Evolutionary conservation across 768 basidiomycete species (phyloP), one percentile per base, ranked within the genome.

Genomic region (Sistotremastrum suecicum): DNA sequence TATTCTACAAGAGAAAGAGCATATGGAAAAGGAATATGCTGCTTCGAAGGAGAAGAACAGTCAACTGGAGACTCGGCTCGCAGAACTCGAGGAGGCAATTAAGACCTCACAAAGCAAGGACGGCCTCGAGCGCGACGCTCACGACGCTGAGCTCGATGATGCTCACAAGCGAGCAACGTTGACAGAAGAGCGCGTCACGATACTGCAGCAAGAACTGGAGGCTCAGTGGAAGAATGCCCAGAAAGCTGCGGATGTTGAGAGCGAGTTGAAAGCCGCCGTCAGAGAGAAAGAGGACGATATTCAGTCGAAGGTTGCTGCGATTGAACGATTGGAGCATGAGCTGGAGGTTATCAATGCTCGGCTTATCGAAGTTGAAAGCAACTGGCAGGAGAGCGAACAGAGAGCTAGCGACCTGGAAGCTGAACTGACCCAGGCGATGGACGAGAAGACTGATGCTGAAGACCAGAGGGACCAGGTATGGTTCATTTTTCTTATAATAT

Each of bases 191-290:
- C 71, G 74, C 49, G 63, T 65, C 39, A 57, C 47, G 5, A 63
- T 73, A 28, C 60, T 83, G 51, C 78, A 78, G 56, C 56, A 59
- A 0, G 82, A 87, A 60, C 57, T 84, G 33, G 78, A 84, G 53
- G 74, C 76, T 7, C 82, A 84, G 60, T 84, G 82, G 82, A 63
- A 66, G 34, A 65, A 75, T 47, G 76, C 80, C 5, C 80, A 83
- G 61, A 64, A 65, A 48, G 60, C 65, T 9, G 61, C 64, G 51
- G 65, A 63, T 52, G 63, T 73, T 6, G 56, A 65, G 34, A 57
- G 57, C 32, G 57, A 75, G 34, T 34, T 20, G 38, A 34, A 39
- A 10, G 0, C 37, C 34, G 3, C 20, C 36, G 11, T 50, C 42
- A 34, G 51, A 60, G 55, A 62, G 57, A 45, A 65, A 66, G 46